Conservation (phyloP, 106 monocot species). For the Iris macrosiphon region DNA sequence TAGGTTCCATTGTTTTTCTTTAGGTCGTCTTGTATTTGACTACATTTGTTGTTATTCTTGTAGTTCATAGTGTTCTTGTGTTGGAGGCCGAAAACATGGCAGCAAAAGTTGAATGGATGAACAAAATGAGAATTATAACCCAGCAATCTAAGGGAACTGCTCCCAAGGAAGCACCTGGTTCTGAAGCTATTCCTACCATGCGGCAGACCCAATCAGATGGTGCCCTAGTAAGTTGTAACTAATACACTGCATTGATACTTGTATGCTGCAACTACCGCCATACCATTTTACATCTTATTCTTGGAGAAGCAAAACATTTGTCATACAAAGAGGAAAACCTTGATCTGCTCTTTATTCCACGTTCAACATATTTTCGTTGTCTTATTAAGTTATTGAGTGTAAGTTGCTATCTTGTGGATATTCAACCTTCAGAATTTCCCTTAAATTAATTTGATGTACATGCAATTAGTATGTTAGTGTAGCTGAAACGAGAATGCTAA, state of each 20-base stretch:
- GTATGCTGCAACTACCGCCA: neutral
- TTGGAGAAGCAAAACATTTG: neutral
- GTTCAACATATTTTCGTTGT: neutral
- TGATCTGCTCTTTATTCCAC: neutral
- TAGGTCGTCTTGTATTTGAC: neutral
- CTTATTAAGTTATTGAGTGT: neutral
- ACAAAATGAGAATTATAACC: conserved; percentile 64
- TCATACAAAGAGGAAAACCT: no score
- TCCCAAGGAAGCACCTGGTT: conserved; percentile 30
- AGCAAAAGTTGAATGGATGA: conserved; percentile 86
- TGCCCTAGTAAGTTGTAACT: conserved; percentile 52
- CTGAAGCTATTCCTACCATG: conserved; percentile 44
- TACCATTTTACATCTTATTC: neutral
- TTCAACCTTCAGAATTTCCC: no score
- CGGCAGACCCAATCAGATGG: conserved; percentile 94
- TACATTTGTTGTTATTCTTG: conserved; percentile 8
- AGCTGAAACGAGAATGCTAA: no score
- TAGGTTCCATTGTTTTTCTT: neutral
- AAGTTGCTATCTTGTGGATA: neutral
- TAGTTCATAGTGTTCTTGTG: conserved; percentile 85
- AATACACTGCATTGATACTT: neutral
- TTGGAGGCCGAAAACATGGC: conserved; percentile 87
- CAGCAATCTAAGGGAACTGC: conserved; percentile 35
- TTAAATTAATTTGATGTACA: no score
- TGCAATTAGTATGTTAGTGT: no score